Evolutionary conservation across 192 early-diverging fungal genomes (phyloP), one percentile per base, ranked within the genome.

Genomic region (Mortierella antarctica): DNA sequence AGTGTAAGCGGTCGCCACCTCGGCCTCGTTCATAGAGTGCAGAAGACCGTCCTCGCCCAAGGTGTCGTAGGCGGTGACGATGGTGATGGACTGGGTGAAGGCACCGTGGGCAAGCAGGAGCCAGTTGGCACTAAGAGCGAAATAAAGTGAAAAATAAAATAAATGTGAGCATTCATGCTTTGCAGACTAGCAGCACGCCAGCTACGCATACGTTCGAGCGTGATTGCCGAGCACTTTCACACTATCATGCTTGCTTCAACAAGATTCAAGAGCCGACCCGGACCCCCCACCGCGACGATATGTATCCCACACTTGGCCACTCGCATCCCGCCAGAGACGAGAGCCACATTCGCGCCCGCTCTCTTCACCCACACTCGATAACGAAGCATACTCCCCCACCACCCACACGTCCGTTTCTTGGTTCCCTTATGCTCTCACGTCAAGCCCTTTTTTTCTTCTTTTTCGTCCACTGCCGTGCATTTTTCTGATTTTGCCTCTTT

Each of bases 31-130:
- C 83, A 96, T 91, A 11, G 96, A 95, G 71, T 93, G 95, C 59
- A 87, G 57, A 53, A 97, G 90, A 57, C 95, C 95, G 15, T 94
- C 92, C 68, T 91, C 91, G 41, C 95, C 96, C 45, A 97, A 87
- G 48, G 95, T 95, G 58, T 92, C 91, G 73, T 92, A 93, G 23
- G 94, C 93, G 31, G 96, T 97, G 49, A 92, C 90, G 80, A 97
- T 92, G 65, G 89, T 89, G 67, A 93, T 69, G 42, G 57, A 75
- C 79, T 95, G 93, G 31, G 91, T 86, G 69, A 89, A 95, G 71
- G 84, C 81, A 48, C 87, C 87, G 14, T 80, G 87, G 45, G 92
- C 91, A 21, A 86, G 75, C 56, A 91, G 72, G 63, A 90, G 86
- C 90, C 91, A 95, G 74, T 91, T 86, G 57, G 83, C 69, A 74